Percentiles rank a stretch among this genome's conserved stretches.
These are phyloP conservation scores for Albugo candida DNA, from an alignment of 352 stramenopile genomes.

Conservation along the genomic window DNA sequence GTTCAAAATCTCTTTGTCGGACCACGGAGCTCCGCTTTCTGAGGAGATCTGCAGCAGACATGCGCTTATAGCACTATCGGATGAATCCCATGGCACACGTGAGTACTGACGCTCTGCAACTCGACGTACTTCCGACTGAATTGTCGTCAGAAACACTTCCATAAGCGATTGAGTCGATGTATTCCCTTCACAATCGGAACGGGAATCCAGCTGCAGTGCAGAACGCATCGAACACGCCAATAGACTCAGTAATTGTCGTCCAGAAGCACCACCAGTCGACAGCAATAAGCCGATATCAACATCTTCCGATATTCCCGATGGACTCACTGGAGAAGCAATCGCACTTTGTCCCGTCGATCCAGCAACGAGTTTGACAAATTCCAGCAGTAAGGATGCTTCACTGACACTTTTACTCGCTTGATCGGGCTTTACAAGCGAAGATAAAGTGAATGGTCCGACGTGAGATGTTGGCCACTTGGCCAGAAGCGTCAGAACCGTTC, in stretches of 20 bases:
- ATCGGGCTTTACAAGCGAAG: slow-evolving; percentile 17
- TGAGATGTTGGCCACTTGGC: slow-evolving; percentile 44
- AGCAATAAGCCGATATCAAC: slow-evolving; percentile 20
- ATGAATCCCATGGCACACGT: slow-evolving; percentile 65
- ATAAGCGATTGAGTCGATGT: slow-evolving; percentile 15
- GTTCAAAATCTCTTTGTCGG: slow-evolving; percentile 57
- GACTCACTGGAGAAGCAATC: slow-evolving; percentile 12
- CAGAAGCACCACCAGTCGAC: slow-evolving; percentile 25
- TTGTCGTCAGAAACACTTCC: slow-evolving; percentile 28
- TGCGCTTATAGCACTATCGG: slow-evolving; percentile 40
- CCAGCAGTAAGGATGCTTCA: slow-evolving; percentile 22
- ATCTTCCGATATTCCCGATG: slow-evolving; percentile 19
- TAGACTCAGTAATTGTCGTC: slow-evolving; percentile 28
- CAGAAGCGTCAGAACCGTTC: slow-evolving; percentile 50
- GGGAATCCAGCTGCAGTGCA: slow-evolving; percentile 11
- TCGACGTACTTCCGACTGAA: slow-evolving; percentile 37
- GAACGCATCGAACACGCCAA: slow-evolving; percentile 27
- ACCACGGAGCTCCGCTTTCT: slow-evolving; percentile 48
- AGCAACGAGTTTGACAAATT: slow-evolving; percentile 72
- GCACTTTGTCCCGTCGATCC: slow-evolving; percentile 33
- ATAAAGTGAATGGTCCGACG: slow-evolving; percentile 37
- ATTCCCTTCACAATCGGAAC: too few relatives aligned
- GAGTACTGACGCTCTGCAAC: slow-evolving; percentile 62
- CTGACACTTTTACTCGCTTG: neutral
- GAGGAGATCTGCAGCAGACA: slow-evolving; percentile 52